Evolutionary conservation across 371 early-diverging fungal species (phyloP), one percentile per base, ranked within the genome.

Genomic region (Dichotomocladium elegans): DNA sequence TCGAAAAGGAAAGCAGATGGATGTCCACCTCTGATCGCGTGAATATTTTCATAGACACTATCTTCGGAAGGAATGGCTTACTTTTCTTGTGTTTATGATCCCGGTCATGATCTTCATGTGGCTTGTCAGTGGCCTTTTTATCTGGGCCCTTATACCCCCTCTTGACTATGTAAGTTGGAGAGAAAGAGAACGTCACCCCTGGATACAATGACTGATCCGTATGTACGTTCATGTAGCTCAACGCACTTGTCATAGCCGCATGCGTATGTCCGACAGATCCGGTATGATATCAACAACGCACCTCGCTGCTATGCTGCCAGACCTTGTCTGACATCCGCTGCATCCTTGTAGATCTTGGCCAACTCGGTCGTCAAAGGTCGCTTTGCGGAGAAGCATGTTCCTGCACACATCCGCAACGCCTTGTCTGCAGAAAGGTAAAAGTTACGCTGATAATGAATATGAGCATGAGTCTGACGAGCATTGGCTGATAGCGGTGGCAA

Each of bases 221-320:
- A n/a, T n/a, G n/a, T n/a, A 37, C 37, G 47, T 35, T 53, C 41
- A 47, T 15, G 17, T 70, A 86, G 76, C 57, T 91, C 28, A 82
- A 89, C 51, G 69, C 87, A 1, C 70, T 95, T 37, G 75, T 93
- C 6, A 77, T 97, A 53, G 93, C 90, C 12, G 91, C 96, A 0
- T 93, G 94, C 54, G 70, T 95, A 5, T 90, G 96, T 6, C 97
- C 98, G 1, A 99, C 98, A 0, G 98, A 99, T 77, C 98, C 98
- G 2, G 95, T 82, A 74, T 61, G 68, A n/a, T n/a, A n/a, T n/a
- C n/a, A n/a, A n/a, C n/a, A n/a, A n/a, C n/a, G n/a, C n/a, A n/a
- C n/a, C n/a, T n/a, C n/a, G n/a, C n/a, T n/a, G n/a, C n/a, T n/a
- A n/a, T n/a, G n/a, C n/a, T n/a, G n/a, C n/a, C n/a, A n/a, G n/a